Percentiles rank a stretch among this genome's conserved stretches.
Conservation (phyloP, 768 basidiomycete genomes). For the Mrakia blollopis region DNA sequence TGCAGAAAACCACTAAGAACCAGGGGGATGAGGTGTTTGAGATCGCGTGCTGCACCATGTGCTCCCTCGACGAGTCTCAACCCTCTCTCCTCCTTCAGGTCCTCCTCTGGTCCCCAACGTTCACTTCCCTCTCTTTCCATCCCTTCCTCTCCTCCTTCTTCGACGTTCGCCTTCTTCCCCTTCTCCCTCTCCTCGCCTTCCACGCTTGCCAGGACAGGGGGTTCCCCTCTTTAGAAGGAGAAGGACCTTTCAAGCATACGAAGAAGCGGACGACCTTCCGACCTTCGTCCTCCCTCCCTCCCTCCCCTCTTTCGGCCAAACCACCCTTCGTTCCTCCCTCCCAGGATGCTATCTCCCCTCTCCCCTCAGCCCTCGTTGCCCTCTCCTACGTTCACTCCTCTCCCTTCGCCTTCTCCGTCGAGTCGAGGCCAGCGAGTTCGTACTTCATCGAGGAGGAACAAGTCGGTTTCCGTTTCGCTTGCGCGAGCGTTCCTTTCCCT, state of each 20-base stretch:
- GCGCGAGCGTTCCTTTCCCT: background rate
- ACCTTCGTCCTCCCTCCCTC: background rate
- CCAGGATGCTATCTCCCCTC: background rate
- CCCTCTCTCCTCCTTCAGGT: too few relatives aligned
- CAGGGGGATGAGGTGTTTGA: too few relatives aligned
- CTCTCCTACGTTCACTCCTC: background rate
- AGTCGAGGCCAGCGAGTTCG: background rate
- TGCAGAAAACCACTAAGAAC: too few relatives aligned
- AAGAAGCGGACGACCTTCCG: background rate
- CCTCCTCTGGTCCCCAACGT: too few relatives aligned
- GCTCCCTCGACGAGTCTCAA: too few relatives aligned
- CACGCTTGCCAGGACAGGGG: background rate
- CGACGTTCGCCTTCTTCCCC: background rate
- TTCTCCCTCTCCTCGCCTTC: background rate
- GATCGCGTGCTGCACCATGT: too few relatives aligned
- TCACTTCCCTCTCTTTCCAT: background rate
- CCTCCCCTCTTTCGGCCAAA: background rate
- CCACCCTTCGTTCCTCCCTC: too few relatives aligned
- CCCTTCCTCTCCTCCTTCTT: background rate
- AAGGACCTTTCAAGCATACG: background rate
- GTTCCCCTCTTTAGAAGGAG: background rate
- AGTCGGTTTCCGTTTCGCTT: slow-evolving; percentile 22
- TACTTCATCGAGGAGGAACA: slow-evolving; percentile 1
- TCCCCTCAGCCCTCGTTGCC: background rate
- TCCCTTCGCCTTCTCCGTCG: slow-evolving; percentile 1